Base-by-base conservation (phyloP, 352 stramenopile genomes). In the Globisporangium canariense region DNA sequence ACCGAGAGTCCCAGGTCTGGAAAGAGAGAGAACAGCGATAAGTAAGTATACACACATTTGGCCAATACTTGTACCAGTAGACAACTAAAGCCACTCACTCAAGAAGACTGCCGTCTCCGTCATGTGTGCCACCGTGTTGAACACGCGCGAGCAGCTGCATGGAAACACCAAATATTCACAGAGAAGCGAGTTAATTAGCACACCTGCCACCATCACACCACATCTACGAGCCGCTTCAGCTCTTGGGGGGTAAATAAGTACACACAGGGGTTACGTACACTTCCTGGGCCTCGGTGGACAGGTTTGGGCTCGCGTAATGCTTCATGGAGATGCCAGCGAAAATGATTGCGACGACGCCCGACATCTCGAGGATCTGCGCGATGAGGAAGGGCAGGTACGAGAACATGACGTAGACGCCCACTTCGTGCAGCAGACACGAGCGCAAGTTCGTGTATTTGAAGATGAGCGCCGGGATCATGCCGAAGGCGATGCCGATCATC, bases 81-180 rank as follows among this genome's bases (percentile, higher is more conserved):
- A n/a, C 1, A 25, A 45, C 59, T 58, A n/a, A 16, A 3, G 40
- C 5, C 11, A 80, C 79, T 38, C 78, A 95, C 87, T 92, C 62
- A 98, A 74, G 74, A 98, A 98, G 51, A 98, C 94, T 0, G 88
- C 79, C 0, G 91, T 97, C 71, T 98, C 94, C 8, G 90, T 83
- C 69, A 98, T 83, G 74, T 98, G 87, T 14, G 92, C 82, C n/a
- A 96, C 68, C 1, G 94, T 90, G 63, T 96, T 91, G 67, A 98
- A 98, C 7, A 98, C 74, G 11, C 81, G 80, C 47, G 84, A 89
- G 71, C 81, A 91, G n/a, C 84, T 93, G 59, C 16, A 67, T 38
- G 25, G 14, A 55, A 10, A 46, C 40, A 43, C 59, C 18, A 58
- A 16, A 30, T 11, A 56, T 28, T 28, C 20, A 16, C 30, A 28